Evolutionary conservation across 2,329 filamentous ascomycete species (phyloP).

Genomic region (Bertia moriformis): DNA sequence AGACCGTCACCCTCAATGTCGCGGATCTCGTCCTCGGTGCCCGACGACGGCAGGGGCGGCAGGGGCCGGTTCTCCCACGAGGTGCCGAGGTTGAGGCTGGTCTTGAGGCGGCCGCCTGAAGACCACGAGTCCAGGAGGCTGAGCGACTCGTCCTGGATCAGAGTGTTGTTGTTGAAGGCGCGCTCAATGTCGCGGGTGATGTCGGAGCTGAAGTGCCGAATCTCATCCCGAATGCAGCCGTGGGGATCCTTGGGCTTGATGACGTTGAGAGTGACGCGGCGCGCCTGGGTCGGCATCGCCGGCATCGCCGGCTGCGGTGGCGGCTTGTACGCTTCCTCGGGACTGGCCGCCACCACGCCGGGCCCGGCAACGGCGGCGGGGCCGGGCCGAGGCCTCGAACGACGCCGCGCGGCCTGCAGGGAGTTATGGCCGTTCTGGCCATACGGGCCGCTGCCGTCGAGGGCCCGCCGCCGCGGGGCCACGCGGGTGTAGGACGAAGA

Average conservation of each 20-base stretch:
- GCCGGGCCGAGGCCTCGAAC: neutral
- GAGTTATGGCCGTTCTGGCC: no score
- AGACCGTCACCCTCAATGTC: no score
- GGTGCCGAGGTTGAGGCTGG: conserved; percentile 12
- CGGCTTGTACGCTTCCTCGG: no score
- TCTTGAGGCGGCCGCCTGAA: conserved; percentile 16
- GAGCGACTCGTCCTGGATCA: conserved; percentile 31
- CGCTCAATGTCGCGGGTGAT: conserved; percentile 84
- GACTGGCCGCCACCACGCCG: neutral
- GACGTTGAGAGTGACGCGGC: conserved; percentile 11
- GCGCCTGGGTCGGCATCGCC: conserved; percentile 4
- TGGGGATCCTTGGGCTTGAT: conserved; percentile 5
- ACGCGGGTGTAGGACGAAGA: no score
- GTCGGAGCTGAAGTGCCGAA: conserved; percentile 69
- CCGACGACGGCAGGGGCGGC: conserved; percentile 27
- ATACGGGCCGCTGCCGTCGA: neutral
- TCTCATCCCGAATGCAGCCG: conserved; percentile 51
- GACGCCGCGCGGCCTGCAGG: no score
- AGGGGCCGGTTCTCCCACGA: conserved; percentile 33
- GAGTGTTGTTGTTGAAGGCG: conserved; percentile 64
- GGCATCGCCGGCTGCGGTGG: conserved; percentile 5
- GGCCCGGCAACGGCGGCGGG: no score
- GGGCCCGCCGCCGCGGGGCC: no score
- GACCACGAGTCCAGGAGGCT: conserved; percentile 15
- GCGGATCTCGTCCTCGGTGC: no score